Percentiles rank a stretch among this genome's conserved stretches.
These are phyloP conservation scores for Cladochytrium replicatum DNA, from an alignment of 192 early-diverging fungal genomes.

Conservation along the genomic window DNA sequence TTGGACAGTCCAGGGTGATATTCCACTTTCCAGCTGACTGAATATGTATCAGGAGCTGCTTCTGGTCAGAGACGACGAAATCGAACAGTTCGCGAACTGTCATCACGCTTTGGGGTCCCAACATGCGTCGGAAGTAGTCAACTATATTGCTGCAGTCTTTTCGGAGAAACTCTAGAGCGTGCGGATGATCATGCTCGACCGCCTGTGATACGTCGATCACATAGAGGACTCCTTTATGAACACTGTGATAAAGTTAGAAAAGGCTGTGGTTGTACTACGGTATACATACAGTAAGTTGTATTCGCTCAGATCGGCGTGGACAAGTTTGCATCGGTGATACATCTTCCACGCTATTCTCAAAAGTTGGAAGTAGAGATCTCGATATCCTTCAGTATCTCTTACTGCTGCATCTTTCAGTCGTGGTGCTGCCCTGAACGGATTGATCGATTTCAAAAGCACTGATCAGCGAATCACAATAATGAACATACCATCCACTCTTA, in stretches of 20 bases:
- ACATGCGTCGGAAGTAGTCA: constrained; percentile 83
- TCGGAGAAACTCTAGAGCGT: constrained; percentile 89
- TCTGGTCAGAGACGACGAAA: constrained; percentile 56
- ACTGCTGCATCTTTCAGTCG: constrained; percentile 89
- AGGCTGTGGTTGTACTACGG: background rate
- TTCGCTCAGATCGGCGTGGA: constrained; percentile 95
- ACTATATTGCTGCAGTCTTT: constrained; percentile 90
- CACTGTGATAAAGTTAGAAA: constrained; percentile 27
- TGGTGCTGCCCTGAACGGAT: constrained; percentile 74
- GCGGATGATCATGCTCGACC: constrained; percentile 96
- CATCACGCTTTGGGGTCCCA: constrained; percentile 35
- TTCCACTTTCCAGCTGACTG: no score
- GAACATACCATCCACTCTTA: constrained; percentile 81
- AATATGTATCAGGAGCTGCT: no score
- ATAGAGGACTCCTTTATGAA: constrained; percentile 72
- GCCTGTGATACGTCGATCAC: constrained; percentile 98
- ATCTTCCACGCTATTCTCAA: constrained; percentile 80
- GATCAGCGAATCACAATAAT: background rate
- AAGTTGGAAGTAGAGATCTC: constrained; percentile 71
- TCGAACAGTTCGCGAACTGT: constrained; percentile 79
- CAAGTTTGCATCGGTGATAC: constrained; percentile 86
- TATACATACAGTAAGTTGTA: constrained; percentile 81
- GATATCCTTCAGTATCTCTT: constrained; percentile 53
- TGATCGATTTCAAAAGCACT: constrained; percentile 1
- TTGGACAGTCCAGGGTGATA: no score